Percentiles rank a stretch among this genome's conserved stretches.
Conservation (phyloP, 768 basidiomycete genomes). For the Zangia roseola region DNA sequence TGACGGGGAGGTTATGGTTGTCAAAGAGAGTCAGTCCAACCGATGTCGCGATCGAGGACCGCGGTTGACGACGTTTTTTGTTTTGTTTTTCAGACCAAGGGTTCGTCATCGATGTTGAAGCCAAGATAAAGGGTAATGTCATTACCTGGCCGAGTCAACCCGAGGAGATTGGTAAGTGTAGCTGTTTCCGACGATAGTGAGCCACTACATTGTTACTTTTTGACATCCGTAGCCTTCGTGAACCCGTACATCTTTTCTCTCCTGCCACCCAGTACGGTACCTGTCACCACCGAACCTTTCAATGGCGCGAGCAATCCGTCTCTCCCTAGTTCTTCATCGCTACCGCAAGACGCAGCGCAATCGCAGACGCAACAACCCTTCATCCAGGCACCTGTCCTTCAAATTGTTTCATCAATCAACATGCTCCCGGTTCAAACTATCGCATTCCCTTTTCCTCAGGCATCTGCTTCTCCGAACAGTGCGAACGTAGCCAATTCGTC, state of each 20-base stretch:
- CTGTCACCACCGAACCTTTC: slow-evolving; percentile 25
- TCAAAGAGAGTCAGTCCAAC: slow-evolving; percentile 71
- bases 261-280: slow-evolving; percentile 66
- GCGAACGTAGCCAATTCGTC: slow-evolving; percentile 39
- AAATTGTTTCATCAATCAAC: slow-evolving; percentile 72
- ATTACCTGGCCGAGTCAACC: slow-evolving; percentile 80
- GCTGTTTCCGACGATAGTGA: slow-evolving; percentile 45
- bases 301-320: slow-evolving; percentile 16
- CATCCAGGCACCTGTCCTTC: slow-evolving; percentile 57
- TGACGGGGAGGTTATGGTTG: slow-evolving; percentile 65
- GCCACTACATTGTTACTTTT: slow-evolving; percentile 57
- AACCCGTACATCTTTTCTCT: slow-evolving; percentile 78
- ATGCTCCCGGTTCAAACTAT: slow-evolving; percentile 59
- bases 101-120: slow-evolving; percentile 60
- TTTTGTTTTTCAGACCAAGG: slow-evolving; percentile 72
- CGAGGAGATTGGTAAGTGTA: slow-evolving; percentile 67
- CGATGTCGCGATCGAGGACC: not conserved
- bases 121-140: slow-evolving; percentile 46
- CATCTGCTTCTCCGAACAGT: slow-evolving; percentile 15
- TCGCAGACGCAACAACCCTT: slow-evolving; percentile 32
- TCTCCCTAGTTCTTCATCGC: slow-evolving; percentile 8
- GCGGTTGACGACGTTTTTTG: not conserved
- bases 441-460: slow-evolving; percentile 57
- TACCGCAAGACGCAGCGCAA: slow-evolving; percentile 23
- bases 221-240: slow-evolving; percentile 52